phyloP scores from a whole-genome alignment of 257 asterid genomes.

The Penstemon eatonii region DNA sequence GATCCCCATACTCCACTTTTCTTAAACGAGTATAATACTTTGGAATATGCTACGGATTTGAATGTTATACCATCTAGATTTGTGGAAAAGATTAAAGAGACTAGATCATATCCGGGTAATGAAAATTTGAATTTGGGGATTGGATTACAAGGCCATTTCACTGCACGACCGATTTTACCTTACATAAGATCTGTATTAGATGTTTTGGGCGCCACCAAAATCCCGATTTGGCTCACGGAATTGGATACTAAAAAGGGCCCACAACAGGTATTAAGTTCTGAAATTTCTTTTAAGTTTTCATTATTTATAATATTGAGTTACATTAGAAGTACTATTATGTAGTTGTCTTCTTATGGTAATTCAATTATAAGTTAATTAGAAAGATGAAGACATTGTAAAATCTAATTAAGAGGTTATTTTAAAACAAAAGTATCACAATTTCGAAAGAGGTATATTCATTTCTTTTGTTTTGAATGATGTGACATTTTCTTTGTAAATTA shows the following conservation, averaged over 20 bases:
- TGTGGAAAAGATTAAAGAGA: conserved; percentile 40
- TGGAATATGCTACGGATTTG: conserved; percentile 43
- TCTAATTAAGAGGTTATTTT: no score
- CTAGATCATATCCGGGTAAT: conserved; percentile 48
- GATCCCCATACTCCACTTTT: conserved; percentile 41
- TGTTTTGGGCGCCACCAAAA: conserved; percentile 40
- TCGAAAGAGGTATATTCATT: no score
- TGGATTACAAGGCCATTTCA: conserved; percentile 60
- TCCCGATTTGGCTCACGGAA: conserved; percentile 66
- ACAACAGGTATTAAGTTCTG: conserved; percentile 33
- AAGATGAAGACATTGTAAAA: no score
- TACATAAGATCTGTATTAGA: conserved; percentile 49
- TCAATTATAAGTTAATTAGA: no score
- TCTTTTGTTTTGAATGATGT: not conserved
- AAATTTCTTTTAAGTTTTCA: no score
- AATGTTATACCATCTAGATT: conserved; percentile 39
- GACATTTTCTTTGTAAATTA: not conserved
- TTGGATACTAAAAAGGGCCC: conserved; percentile 37
- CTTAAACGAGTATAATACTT: conserved; percentile 51
- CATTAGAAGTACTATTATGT: not conserved
- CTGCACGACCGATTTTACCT: conserved; percentile 33
- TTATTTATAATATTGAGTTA: no score
- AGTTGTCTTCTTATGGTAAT: not conserved
- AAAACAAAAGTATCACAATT: no score
- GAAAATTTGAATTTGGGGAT: conserved; percentile 38